These are phyloP conservation scores for Botrytis sinoallii DNA, from an alignment of 2,329 filamentous ascomycete species.

Conservation along the genomic window DNA sequence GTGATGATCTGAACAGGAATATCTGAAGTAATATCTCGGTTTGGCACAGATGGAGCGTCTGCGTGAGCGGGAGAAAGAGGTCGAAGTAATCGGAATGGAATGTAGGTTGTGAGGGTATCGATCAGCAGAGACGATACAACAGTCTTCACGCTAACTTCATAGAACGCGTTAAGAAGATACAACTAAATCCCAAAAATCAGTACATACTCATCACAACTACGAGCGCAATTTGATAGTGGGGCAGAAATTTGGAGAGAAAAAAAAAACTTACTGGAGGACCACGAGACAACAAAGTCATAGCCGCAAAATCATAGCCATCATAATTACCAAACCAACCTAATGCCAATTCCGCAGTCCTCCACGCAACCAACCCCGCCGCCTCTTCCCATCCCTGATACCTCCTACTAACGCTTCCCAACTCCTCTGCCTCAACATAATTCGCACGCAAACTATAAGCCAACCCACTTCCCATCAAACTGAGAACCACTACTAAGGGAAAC, in stretches of 20 bases:
- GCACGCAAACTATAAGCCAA: conserved; percentile 61
- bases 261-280: conserved; percentile 60
- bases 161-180: conserved; percentile 76
- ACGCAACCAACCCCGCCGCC: conserved; percentile 51
- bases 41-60: conserved; percentile 51
- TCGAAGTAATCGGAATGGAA: conserved; percentile 75
- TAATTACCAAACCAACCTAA: conserved; percentile 72
- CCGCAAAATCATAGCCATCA: conserved; percentile 68
- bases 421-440: conserved; percentile 47
- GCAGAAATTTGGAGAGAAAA: background rate
- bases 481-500: conserved; percentile 51
- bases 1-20: conserved; percentile 60
- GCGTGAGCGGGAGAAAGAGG: conserved; percentile 62
- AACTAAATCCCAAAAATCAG: conserved; percentile 47
- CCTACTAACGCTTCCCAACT: conserved; percentile 66
- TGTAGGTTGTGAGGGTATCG: conserved; percentile 63
- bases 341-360: conserved; percentile 63
- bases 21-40: conserved; percentile 64
- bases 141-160: conserved; percentile 62
- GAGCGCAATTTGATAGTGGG: background rate
- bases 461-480: conserved; percentile 61
- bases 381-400: conserved; percentile 60
- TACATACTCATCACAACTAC: background rate
- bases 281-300: conserved; percentile 67
- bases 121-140: conserved; percentile 61